These are phyloP conservation scores for Anthoceros angustus DNA, from an alignment of 225 moss, liverwort and hornwort genomes.

Conservation along the genomic window DNA sequence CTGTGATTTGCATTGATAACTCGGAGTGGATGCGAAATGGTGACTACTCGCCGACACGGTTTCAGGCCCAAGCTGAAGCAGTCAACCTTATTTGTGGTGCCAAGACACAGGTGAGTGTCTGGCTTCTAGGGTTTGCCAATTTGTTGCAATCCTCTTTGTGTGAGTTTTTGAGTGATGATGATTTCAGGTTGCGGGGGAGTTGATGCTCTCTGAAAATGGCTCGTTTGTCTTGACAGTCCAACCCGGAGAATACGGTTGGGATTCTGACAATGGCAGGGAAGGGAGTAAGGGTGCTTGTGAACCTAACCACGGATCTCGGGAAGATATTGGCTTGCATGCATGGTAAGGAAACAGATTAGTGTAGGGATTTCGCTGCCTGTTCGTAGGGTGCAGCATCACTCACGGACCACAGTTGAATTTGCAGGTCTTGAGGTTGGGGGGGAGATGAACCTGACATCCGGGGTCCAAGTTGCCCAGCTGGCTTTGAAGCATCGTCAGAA, in stretches of 20 bases:
- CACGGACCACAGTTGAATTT: background rate
- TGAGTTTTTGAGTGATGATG: background rate
- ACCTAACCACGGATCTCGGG: slow-evolving; percentile 86
- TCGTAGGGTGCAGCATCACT: background rate
- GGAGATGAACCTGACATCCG: slow-evolving; percentile 84
- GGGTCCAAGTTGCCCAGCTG: slow-evolving; percentile 91
- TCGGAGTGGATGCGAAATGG: slow-evolving; percentile 99
- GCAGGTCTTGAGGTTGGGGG: slow-evolving; percentile 85
- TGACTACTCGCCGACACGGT: slow-evolving; percentile 81
- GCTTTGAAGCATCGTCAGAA: slow-evolving; percentile 93
- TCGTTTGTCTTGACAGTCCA: slow-evolving; percentile 42
- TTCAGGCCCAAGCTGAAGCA: slow-evolving; percentile 96
- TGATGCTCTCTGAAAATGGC: background rate
- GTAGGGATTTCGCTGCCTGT: too few species aligned
- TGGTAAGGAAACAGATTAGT: slow-evolving; percentile 24
- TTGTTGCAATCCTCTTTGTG: background rate
- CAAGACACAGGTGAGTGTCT: slow-evolving; percentile 72
- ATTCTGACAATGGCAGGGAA: slow-evolving; percentile 98
- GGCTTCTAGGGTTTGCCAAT: background rate
- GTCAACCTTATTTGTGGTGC: slow-evolving; percentile 97
- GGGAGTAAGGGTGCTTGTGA: slow-evolving; percentile 91
- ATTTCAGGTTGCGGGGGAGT: too few species aligned
- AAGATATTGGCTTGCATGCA: slow-evolving; percentile 95
- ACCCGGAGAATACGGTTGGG: slow-evolving; percentile 83
- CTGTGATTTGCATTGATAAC: slow-evolving; percentile 97